Evolutionary conservation across 2,329 filamentous ascomycete species (phyloP).

Genomic region (Didymella keratinophila): DNA sequence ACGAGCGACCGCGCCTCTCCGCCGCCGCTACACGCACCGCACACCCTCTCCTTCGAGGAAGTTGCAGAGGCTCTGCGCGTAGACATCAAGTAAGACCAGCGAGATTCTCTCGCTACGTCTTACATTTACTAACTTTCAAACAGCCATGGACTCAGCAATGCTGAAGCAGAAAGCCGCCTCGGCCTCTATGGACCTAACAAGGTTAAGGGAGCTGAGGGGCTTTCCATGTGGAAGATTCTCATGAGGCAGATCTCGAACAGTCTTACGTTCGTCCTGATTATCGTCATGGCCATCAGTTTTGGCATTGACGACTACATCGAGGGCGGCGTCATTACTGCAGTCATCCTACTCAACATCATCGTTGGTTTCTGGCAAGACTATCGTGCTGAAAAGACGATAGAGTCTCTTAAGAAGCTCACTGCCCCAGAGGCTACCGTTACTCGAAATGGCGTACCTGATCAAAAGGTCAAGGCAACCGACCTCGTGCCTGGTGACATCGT

Average conservation of each 20-base stretch:
- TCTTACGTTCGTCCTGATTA: constrained; percentile 74
- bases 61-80: constrained; percentile 49
- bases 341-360: constrained; percentile 72
- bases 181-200: constrained; percentile 72
- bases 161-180: constrained; percentile 71
- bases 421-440: constrained; percentile 51
- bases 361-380: constrained; percentile 66
- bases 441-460: constrained; percentile 44
- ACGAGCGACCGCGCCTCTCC: constrained; percentile 31
- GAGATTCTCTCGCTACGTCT: not conserved
- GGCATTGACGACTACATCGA: constrained; percentile 71
- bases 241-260: constrained; percentile 80
- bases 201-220: constrained; percentile 73
- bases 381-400: constrained; percentile 53
- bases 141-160: constrained; percentile 67
- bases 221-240: constrained; percentile 78
- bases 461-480: constrained; percentile 48
- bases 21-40: constrained; percentile 42
- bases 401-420: constrained; percentile 52
- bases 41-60: constrained; percentile 48
- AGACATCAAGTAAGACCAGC: constrained; percentile 43
- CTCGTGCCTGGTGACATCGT: constrained; percentile 53
- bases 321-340: constrained; percentile 68
- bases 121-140: constrained; percentile 29
- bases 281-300: constrained; percentile 74